phyloP scores from a whole-genome alignment of 495 filamentous ascomycete genomes.

The Pyrenopolyporus hunteri region DNA sequence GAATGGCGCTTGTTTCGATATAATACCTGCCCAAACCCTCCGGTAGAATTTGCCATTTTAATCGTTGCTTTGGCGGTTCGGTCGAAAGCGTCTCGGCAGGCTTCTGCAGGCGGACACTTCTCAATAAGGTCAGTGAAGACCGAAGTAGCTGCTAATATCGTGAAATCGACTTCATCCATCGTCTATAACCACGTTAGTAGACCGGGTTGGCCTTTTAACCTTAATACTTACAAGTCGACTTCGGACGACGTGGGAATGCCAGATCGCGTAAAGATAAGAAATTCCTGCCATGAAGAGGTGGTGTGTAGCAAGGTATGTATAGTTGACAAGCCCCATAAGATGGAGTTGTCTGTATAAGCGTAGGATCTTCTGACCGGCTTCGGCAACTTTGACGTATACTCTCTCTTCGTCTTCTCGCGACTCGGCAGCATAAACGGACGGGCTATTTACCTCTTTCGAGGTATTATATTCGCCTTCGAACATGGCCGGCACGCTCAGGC shows the following conservation, averaged over 20 bases:
- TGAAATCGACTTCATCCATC: constrained; percentile 95
- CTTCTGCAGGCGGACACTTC: constrained; percentile 59
- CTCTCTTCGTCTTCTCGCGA: constrained; percentile 84
- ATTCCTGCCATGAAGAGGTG: constrained; percentile 98
- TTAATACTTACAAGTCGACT: constrained; percentile 73
- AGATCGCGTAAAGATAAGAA: constrained; percentile 95
- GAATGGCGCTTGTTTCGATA: constrained; percentile 34
- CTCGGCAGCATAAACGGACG: constrained; percentile 55
- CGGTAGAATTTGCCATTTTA: constrained; percentile 85
- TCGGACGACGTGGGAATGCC: constrained; percentile 89
- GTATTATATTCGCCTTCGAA: constrained; percentile 80
- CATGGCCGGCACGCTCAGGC: constrained; percentile 82
- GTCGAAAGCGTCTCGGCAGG: constrained; percentile 95
- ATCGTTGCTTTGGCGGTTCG: constrained; percentile 94
- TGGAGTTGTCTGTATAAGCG: constrained; percentile 91
- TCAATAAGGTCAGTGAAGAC: constrained; percentile 58
- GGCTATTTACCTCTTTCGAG: constrained; percentile 61
- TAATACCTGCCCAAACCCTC: constrained; percentile 69
- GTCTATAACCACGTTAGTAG: constrained; percentile 61
- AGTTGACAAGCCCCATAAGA: constrained; percentile 86
- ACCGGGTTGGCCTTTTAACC: neutral
- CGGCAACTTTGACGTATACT: constrained; percentile 90
- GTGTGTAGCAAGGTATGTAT: constrained; percentile 95
- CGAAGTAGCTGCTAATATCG: constrained; percentile 88
- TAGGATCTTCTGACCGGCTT: constrained; percentile 91